phyloP scores from a whole-genome alignment of 805 yeast species.

The Teunomyces lycoperdinae region DNA sequence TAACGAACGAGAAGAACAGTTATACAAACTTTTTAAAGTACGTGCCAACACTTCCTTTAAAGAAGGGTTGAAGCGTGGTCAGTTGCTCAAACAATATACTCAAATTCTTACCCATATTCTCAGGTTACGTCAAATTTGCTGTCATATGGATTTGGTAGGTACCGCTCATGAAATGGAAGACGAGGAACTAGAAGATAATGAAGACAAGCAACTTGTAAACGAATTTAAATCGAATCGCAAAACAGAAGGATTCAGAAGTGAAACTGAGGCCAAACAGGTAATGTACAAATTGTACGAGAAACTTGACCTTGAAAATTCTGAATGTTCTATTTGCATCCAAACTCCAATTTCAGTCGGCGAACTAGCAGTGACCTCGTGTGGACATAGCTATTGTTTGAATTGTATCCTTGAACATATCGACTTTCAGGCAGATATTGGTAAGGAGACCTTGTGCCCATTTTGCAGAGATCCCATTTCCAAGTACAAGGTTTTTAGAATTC shows the following conservation, averaged over 20 bases:
- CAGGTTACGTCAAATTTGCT: conserved; percentile 83
- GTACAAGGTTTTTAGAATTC: conserved; percentile 46
- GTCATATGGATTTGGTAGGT: conserved; percentile 70
- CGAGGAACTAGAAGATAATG: conserved; percentile 16
- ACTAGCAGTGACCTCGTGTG: conserved; percentile 68
- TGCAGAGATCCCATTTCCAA: conserved; percentile 61
- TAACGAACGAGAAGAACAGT: conserved; percentile 58
- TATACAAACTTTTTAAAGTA: conserved; percentile 67
- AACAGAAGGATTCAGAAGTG: conserved; percentile 17
- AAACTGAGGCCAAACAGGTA: conserved; percentile 16
- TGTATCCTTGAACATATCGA: conserved; percentile 76
- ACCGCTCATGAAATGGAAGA: conserved; percentile 53
- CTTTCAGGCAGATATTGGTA: conserved; percentile 52
- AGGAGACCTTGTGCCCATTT: conserved; percentile 64
- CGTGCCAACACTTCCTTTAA: conserved; percentile 63
- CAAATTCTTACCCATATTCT: conserved; percentile 79
- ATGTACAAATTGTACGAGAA: conserved; percentile 28
- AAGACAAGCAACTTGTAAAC: conserved; percentile 1
- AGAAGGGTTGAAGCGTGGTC: conserved; percentile 61
- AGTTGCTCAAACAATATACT: conserved; percentile 68
- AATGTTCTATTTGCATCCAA: conserved; percentile 83
- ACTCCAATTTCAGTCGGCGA: conserved; percentile 56
- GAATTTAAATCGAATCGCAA: conserved; percentile 1
- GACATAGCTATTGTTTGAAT: conserved; percentile 72
- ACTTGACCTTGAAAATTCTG: conserved; percentile 46